These are phyloP conservation scores for Primulina huaijiensis DNA, from an alignment of 257 asterid genomes.

Conservation along the genomic window DNA sequence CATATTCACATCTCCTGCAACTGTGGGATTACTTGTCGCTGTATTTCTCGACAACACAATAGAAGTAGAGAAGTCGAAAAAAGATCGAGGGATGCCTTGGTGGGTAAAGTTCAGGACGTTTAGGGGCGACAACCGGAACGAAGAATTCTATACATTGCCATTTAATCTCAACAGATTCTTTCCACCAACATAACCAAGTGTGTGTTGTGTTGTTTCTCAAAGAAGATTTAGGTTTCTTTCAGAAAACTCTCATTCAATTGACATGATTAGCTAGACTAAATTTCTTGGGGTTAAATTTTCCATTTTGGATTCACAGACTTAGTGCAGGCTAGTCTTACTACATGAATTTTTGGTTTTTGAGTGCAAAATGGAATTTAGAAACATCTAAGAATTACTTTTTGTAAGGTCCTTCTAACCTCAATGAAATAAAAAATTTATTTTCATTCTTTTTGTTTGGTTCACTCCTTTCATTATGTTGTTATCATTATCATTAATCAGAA, in stretches of 20 bases:
- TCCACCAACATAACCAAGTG: slow-evolving; percentile 68
- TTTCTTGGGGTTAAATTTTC: slow-evolving; percentile 24
- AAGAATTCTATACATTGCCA: slow-evolving; percentile 93
- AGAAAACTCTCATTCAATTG: slow-evolving; percentile 22
- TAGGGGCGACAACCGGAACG: slow-evolving; percentile 90
- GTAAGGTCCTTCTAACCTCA: slow-evolving; percentile 18
- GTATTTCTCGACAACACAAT: slow-evolving; percentile 90
- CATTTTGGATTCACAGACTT: slow-evolving; percentile 24
- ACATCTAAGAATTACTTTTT: slow-evolving; percentile 6
- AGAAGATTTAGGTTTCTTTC: slow-evolving; percentile 18
- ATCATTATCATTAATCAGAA: no score
- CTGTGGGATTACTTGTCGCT: slow-evolving; percentile 74
- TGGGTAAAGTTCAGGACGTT: slow-evolving; percentile 93
- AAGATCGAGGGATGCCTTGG: slow-evolving; percentile 99
- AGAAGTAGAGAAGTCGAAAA: slow-evolving; percentile 90
- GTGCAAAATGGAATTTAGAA: slow-evolving; percentile 23
- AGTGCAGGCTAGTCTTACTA: slow-evolving; percentile 34
- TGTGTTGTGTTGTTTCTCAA: slow-evolving; percentile 5
- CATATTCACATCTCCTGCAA: slow-evolving; percentile 82
- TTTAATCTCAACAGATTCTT: slow-evolving; percentile 93
- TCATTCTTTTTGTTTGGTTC: no score
- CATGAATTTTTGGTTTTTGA: slow-evolving; percentile 23
- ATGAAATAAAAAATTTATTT: background rate
- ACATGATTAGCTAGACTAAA: slow-evolving; percentile 25
- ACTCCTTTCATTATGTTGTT: no score